Conservation (phyloP, 169 alveolate genomes). For the Condylostoma magnum region DNA sequence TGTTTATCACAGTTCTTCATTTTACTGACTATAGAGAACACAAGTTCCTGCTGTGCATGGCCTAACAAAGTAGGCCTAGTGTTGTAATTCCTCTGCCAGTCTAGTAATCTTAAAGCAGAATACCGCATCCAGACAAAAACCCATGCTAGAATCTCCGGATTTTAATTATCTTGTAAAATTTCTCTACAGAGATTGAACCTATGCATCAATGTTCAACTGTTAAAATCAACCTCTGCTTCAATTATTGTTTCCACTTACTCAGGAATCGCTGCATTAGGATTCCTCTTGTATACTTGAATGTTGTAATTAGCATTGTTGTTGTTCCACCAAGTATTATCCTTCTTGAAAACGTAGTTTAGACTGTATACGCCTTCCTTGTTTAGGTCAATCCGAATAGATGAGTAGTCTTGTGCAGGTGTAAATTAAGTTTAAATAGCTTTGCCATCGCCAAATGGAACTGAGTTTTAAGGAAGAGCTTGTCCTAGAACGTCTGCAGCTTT, state of each 20-base stretch:
- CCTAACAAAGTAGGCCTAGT: slow-evolving; percentile 58
- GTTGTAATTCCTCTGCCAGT: slow-evolving; percentile 71
- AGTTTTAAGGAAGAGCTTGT: background rate
- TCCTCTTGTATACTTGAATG: background rate
- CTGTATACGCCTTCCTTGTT: too few species aligned
- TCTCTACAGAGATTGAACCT: slow-evolving; percentile 62
- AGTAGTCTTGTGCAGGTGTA: background rate
- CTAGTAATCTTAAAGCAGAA: slow-evolving; percentile 53
- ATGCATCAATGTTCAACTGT: slow-evolving; percentile 74
- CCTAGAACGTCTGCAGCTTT: background rate
- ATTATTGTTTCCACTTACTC: slow-evolving; percentile 51
- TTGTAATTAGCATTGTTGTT: slow-evolving; percentile 1
- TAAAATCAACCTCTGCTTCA: slow-evolving; percentile 56
- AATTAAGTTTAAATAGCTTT: background rate
- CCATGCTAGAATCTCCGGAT: slow-evolving; percentile 47
- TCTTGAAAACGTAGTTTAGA: slow-evolving; percentile 6
- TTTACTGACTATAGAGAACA: background rate
- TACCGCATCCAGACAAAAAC: slow-evolving; percentile 58
- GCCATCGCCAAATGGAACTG: background rate
- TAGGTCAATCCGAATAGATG: background rate
- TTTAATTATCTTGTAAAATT: slow-evolving; percentile 36
- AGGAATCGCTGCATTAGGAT: background rate
- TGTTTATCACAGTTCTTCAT: background rate
- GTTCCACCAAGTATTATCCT: slow-evolving; percentile 10
- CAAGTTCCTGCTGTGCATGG: slow-evolving; percentile 22